A percentile compares a stretch with the other conserved stretches of the same genome.
Evolutionary conservation across 768 basidiomycete species (phyloP).

Genomic region (Kwoniella dejecticola): DNA sequence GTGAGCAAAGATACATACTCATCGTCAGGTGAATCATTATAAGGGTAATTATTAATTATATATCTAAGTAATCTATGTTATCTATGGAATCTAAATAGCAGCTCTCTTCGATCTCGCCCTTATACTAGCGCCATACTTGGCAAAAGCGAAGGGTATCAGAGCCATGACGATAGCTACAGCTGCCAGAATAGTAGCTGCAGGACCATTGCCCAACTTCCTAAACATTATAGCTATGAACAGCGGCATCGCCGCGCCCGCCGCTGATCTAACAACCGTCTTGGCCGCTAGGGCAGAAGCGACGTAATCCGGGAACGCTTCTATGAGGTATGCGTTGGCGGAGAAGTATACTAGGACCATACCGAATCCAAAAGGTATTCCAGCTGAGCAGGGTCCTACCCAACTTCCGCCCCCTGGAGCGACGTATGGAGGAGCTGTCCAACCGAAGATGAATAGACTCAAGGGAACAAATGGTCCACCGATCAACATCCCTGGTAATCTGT

Average conservation of each 20-base stretch:
- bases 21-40: no score
- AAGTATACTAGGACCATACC: slow-evolving; percentile 53
- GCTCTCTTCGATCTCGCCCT: slow-evolving; percentile 40
- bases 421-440: slow-evolving; percentile 44
- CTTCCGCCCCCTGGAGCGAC: slow-evolving; percentile 23
- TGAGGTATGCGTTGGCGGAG: slow-evolving; percentile 38
- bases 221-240: slow-evolving; percentile 35
- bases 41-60: no score
- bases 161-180: slow-evolving; percentile 38
- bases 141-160: slow-evolving; percentile 41
- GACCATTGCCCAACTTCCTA: slow-evolving; percentile 22
- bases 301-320: slow-evolving; percentile 50
- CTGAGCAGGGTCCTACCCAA: slow-evolving; percentile 40
- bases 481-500: slow-evolving; percentile 33
- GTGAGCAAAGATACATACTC: no score
- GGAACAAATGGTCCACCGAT: slow-evolving; percentile 46
- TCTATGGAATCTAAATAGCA: slow-evolving; percentile 2
- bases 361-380: slow-evolving; percentile 46
- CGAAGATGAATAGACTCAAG: slow-evolving; percentile 47
- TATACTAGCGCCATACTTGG: slow-evolving; percentile 31
- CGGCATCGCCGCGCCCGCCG: slow-evolving; percentile 46
- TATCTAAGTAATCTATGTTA: slow-evolving; percentile 5
- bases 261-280: slow-evolving; percentile 49
- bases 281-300: slow-evolving; percentile 53
- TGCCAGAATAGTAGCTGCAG: slow-evolving; percentile 24